Evolutionary conservation across 208 protist species (phyloP).

Genomic region (Leishmania lainsoni): DNA sequence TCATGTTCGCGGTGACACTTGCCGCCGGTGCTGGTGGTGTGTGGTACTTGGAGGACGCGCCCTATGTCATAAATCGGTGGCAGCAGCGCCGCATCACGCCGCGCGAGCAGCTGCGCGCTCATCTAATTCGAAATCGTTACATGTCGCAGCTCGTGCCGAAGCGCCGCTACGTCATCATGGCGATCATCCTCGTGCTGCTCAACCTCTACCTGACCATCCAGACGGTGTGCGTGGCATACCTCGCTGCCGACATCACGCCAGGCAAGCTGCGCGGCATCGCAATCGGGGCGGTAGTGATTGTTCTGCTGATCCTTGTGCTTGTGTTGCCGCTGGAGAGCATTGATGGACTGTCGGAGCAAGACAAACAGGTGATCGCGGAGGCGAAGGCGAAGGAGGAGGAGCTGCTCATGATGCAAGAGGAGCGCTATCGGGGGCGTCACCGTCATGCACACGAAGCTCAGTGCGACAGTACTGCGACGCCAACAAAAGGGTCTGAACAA

Average conservation of each 20-base stretch:
- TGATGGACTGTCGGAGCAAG: constrained; percentile 39
- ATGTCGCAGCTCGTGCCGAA: constrained; percentile 59
- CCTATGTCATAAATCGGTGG: constrained; percentile 52
- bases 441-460: neutral
- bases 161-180: constrained; percentile 41
- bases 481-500: neutral
- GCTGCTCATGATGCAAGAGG: constrained; percentile 16
- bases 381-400: constrained; percentile 23
- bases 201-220: constrained; percentile 69
- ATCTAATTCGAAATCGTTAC: constrained; percentile 61
- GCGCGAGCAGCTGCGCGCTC: constrained; percentile 26
- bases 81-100: constrained; percentile 29
- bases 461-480: too few species aligned
- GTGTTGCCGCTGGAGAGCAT: constrained; percentile 36
- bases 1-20: constrained; percentile 39
- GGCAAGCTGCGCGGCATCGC: constrained; percentile 41
- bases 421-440: constrained; percentile 10
- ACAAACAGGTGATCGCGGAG: constrained; percentile 38
- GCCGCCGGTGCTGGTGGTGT: constrained; percentile 32
- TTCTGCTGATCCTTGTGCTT: constrained; percentile 28
- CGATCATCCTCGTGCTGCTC: constrained; percentile 36
- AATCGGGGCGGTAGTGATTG: constrained; percentile 42
- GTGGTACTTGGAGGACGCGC: constrained; percentile 49
- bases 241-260: constrained; percentile 29
- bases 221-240: constrained; percentile 39